Base-by-base conservation (phyloP, 2,329 filamentous ascomycete genomes). In the Colletotrichum shisoi region DNA sequence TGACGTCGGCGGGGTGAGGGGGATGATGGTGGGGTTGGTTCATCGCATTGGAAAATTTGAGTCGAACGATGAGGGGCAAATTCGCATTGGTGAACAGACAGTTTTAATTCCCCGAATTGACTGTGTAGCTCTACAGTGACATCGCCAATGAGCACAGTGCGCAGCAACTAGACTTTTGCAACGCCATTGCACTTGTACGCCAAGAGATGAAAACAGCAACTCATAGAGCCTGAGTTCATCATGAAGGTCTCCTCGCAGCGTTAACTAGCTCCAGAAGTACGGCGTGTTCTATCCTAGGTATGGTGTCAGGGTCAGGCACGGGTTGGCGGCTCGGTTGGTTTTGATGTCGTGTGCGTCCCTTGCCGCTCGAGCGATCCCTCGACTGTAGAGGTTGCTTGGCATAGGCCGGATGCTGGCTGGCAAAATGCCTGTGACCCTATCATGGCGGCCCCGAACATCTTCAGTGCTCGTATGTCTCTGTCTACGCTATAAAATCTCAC, bases 11-110 rank as follows among this genome's bases (percentile, higher is more conserved):
- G 65, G 65, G 56, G 65, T 68, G 61, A 45, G 56, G 27, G 42
- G 56, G 51, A 52, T 60, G 17, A n/a, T 67, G 58, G 67, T 69
- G 67, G 67, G 67, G 67, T 63, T 65, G 63, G 67, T 67, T 68
- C 61, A 56, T 49, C 34, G 19, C 21, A 37, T 45, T 54, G 40
- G 64, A 68, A 68, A 63, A 39, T 60, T 68, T 68, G 21, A 60
- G 56, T 64, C 37, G 44, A 60, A 24, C 27, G 54, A 56, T 46
- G 64, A 68, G 61, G 65, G 65, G 65, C 65, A 65, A 65, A 65
- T 40, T 60, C 24, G 24, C 24, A 40, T 44, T 60, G 37, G 67
- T 5, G 9, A 24, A 52, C 57, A 34, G 31, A 67, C 63, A 48
- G 63, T 69, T 45, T 15, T n/a, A 7, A 2, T 3, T 3, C 19